Evolutionary conservation across 2,329 filamentous ascomycete species (phyloP).

Genomic region (Alternaria sp.): DNA sequence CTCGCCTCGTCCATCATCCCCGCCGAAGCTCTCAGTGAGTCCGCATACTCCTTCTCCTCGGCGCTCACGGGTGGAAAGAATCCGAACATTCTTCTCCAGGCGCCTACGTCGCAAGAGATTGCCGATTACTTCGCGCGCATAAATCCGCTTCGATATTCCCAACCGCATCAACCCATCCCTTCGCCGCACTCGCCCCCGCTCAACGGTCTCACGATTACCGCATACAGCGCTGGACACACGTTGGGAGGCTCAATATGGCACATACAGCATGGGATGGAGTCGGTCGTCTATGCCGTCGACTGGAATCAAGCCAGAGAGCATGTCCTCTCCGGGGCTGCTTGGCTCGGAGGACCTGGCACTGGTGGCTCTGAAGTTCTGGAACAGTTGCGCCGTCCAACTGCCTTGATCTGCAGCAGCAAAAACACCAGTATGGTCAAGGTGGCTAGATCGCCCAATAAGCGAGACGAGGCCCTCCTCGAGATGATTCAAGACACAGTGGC

Average conservation of each 20-base stretch:
- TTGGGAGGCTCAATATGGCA: constrained; percentile 99
- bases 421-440: constrained; percentile 75
- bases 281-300: constrained; percentile 95
- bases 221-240: constrained; percentile 95
- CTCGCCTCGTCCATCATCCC: constrained; percentile 86
- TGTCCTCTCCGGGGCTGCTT: constrained; percentile 89
- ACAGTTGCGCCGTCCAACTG: constrained; percentile 89
- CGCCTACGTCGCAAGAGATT: constrained; percentile 87
- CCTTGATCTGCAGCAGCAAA: constrained; percentile 87
- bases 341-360: constrained; percentile 81
- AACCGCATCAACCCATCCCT: constrained; percentile 87
- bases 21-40: constrained; percentile 72
- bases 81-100: constrained; percentile 64
- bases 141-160: constrained; percentile 93
- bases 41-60: constrained; percentile 57
- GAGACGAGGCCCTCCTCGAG: constrained; percentile 84
- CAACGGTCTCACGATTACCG: constrained; percentile 91
- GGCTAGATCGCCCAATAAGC: constrained; percentile 74
- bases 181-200: constrained; percentile 88
- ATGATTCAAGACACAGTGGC: constrained; percentile 80
- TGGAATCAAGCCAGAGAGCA: constrained; percentile 99
- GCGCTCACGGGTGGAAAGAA: constrained; percentile 57
- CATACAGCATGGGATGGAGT: constrained; percentile 94
- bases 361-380: constrained; percentile 92
- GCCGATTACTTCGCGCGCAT: constrained; percentile 89